Conservation (phyloP, 495 filamentous ascomycete genomes). For the Tuber microsphaerosporum region DNA sequence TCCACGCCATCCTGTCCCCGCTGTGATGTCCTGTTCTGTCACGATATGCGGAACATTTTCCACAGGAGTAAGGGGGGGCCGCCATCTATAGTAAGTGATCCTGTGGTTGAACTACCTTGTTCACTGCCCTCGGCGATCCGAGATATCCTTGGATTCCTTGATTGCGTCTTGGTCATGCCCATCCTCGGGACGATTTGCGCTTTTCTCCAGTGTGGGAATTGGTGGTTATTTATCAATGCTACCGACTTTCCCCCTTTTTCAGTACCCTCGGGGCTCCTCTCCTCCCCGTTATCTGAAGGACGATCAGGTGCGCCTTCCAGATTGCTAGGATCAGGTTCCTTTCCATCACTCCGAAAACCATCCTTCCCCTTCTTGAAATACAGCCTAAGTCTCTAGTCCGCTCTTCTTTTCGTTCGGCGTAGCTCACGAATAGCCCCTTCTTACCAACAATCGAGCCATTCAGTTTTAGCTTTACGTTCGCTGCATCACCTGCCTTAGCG, state of each 20-base stretch:
- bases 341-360: neutral
- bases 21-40: slow-evolving; percentile 21
- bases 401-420: slow-evolving; percentile 40
- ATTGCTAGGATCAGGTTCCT: neutral
- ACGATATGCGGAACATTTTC: neutral
- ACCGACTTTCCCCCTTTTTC: neutral
- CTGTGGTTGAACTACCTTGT: neutral
- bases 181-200: neutral
- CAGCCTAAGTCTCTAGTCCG: slow-evolving; percentile 37
- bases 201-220: neutral
- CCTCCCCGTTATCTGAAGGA: neutral
- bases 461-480: slow-evolving; percentile 78
- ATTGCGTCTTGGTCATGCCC: neutral
- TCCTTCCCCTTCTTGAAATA: neutral
- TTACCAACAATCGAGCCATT: slow-evolving; percentile 56
- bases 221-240: neutral
- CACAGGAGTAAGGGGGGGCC: neutral
- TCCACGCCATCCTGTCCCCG: slow-evolving; percentile 27
- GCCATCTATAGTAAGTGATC: neutral
- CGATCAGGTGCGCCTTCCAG: neutral
- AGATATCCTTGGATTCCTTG: neutral
- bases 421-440: slow-evolving; percentile 40
- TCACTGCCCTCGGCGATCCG: neutral
- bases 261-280: neutral
- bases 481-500: slow-evolving; percentile 77